These are phyloP conservation scores for Zymoseptoria brevis DNA, from an alignment of 2,329 filamentous ascomycete species.

Conservation along the genomic window DNA sequence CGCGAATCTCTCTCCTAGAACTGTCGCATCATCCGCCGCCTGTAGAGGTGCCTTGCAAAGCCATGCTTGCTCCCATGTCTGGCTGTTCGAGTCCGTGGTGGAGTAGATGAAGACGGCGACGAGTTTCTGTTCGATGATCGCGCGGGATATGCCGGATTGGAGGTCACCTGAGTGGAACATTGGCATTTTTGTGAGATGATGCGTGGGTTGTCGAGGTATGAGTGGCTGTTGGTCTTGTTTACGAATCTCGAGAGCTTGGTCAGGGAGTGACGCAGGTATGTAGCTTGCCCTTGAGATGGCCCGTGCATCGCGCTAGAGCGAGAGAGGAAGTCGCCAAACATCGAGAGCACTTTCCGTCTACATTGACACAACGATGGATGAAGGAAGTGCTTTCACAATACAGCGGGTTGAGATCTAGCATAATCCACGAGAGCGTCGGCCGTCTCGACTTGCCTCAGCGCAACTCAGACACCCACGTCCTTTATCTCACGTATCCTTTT, in stretches of 20 bases:
- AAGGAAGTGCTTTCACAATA: no score
- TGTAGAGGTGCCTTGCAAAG: slow-evolving; percentile 10
- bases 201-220: background rate
- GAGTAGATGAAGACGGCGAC: slow-evolving; percentile 73
- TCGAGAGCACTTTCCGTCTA: no score
- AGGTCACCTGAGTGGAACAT: slow-evolving; percentile 81
- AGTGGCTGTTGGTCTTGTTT: background rate
- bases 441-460: no score
- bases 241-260: background rate
- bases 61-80: slow-evolving; percentile 33
- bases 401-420: no score
- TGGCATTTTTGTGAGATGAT: background rate
- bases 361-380: no score
- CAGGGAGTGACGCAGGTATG: background rate
- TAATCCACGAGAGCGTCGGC: no score
- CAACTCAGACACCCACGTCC: no score
- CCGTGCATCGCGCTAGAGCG: no score
- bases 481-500: no score
- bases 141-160: slow-evolving; percentile 69
- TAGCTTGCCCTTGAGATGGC: background rate
- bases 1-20: slow-evolving; percentile 41
- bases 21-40: background rate
- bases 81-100: slow-evolving; percentile 62
- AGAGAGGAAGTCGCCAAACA: no score
- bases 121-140: slow-evolving; percentile 65